Percentiles rank a stretch among this genome's conserved stretches.
These are phyloP conservation scores for Styphnolobium japonicum DNA, from an alignment of 306 rosid species.

Conservation along the genomic window DNA sequence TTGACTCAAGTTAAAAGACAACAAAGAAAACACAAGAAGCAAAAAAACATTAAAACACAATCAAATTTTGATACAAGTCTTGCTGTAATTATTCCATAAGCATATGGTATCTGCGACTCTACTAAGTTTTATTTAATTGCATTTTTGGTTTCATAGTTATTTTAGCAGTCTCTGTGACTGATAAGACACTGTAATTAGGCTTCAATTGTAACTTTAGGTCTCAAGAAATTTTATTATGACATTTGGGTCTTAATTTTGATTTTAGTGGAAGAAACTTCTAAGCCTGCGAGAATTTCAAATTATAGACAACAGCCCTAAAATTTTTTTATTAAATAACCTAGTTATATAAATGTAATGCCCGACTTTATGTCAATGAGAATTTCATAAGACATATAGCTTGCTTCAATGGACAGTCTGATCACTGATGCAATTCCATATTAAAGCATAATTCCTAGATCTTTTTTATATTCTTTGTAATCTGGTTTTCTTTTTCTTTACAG, in stretches of 20 bases:
- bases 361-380: not conserved
- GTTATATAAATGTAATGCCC: not conserved
- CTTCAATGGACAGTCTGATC: not conserved
- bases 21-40: not conserved
- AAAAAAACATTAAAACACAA: not conserved
- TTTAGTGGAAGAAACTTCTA: not conserved
- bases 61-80: not conserved
- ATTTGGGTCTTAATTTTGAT: not conserved
- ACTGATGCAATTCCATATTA: not conserved
- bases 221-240: not conserved
- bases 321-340: not conserved
- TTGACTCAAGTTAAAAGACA: not conserved
- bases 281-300: not conserved
- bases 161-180: not conserved
- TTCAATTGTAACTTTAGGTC: not conserved
- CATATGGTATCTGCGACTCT: not conserved
- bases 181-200: not conserved
- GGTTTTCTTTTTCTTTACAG: not conserved
- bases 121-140: not conserved
- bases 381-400: not conserved
- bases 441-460: not conserved
- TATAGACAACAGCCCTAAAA: not conserved
- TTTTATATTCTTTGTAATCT: not conserved
- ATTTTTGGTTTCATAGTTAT: conserved; percentile 13
- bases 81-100: not conserved